Evolutionary conservation across 2,329 filamentous ascomycete species (phyloP).

Genomic region (Pseudogymnoascus sp.): DNA sequence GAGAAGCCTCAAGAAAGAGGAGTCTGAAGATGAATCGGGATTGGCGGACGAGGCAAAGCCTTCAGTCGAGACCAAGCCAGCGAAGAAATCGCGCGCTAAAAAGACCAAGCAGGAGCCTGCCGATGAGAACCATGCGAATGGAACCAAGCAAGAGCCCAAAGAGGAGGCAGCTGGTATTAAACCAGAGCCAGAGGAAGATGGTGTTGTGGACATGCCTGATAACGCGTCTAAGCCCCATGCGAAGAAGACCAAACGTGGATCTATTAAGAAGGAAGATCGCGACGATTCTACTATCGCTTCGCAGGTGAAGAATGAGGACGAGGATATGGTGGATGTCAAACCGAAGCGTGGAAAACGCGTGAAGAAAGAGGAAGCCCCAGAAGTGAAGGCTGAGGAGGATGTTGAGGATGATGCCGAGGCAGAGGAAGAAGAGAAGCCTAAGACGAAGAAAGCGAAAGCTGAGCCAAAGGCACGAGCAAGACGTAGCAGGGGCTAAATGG

Average conservation of each 20-base stretch:
- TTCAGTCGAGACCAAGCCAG: constrained; percentile 10
- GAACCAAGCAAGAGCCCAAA: not conserved
- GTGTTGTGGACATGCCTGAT: constrained; percentile 22
- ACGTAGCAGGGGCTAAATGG: not conserved
- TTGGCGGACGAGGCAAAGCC: not conserved
- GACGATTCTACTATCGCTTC: constrained; percentile 17
- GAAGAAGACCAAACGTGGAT: constrained; percentile 32
- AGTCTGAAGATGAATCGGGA: constrained; percentile 23
- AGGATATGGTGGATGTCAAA: constrained; percentile 24
- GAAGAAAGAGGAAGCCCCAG: constrained; percentile 23
- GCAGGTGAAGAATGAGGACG: constrained; percentile 23
- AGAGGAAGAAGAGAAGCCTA: constrained; percentile 11
- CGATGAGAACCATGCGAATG: not conserved
- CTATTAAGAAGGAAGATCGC: constrained; percentile 14
- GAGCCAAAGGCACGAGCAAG: constrained; percentile 5
- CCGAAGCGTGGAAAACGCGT: constrained; percentile 28
- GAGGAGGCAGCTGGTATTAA: constrained; percentile 2
- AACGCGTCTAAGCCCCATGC: constrained; percentile 22
- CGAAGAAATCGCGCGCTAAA: constrained; percentile 23
- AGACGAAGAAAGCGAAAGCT: not conserved
- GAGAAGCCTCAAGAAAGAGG: constrained; percentile 31
- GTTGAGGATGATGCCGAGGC: constrained; percentile 17
- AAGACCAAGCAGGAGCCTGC: constrained; percentile 14
- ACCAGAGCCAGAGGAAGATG: constrained; percentile 18
- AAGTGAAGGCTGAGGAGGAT: constrained; percentile 19